Evolutionary conservation across 306 rosid species (phyloP), one percentile per base, ranked within the genome.

Genomic region (Clitoria ternatea): DNA sequence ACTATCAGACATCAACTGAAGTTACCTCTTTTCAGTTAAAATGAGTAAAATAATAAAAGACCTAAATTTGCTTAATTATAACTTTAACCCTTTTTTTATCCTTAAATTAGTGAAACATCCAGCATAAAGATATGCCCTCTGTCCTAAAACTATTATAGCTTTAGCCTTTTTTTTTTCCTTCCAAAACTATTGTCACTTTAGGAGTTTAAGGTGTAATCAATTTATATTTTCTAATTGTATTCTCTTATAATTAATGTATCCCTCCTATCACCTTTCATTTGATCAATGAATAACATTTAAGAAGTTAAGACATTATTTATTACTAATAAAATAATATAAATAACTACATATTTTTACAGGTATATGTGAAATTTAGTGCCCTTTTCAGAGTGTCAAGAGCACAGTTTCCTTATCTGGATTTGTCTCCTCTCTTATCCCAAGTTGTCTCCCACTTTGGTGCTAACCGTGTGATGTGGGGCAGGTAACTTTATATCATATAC

Each of bases 381-480:
- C 78, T 88, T 20, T 92, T 90, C 83, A 83, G 97, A 85, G 82
- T 92, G 47, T 92, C 98, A 68, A 90, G 96, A 69, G 65, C 37
- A 70, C 61, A 84, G 68, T 88, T 77, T 75, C 97, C 98, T 6
- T 90, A 86, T 65, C 80, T 69, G 29, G 96, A 90, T 82, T 70
- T 90, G 62, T 50, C 89, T 43, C 69, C 77, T 26, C 47, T 72
- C 4, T 84, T 88, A 44, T 86, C 88, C 48, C 88, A 85, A 73
- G 17, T 90, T 13, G 86, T 90, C 20, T 83, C 90, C 32, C 83
- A 82, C 37, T 92, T 83, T 76, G 93, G 98, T 29, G 97, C 96
- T 27, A 79, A 86, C 73, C 96, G 78, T 69, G 88, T 88, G 54
- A 85, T 92, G 91, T 88, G 96, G 96, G 98, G 98, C 73, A 90